Evolutionary conservation across 2,329 filamentous ascomycete genomes (phyloP).

Genomic region (Madurella mycetomatis): DNA sequence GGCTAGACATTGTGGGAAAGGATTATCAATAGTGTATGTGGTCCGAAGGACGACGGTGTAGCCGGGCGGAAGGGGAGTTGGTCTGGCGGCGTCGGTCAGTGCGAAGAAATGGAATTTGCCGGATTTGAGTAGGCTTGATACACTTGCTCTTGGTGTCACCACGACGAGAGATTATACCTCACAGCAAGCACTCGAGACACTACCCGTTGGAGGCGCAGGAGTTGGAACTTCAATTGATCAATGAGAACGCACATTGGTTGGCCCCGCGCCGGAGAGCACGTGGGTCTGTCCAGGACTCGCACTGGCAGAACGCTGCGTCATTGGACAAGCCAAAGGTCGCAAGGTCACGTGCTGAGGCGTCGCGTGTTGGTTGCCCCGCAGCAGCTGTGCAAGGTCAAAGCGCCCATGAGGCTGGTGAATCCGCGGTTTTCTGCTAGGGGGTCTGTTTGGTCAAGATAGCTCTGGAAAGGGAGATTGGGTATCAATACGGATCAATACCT

Average conservation of each 20-base stretch:
- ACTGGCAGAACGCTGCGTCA: constrained; percentile 17
- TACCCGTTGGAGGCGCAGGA: constrained; percentile 9
- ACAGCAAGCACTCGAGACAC: constrained; percentile 6
- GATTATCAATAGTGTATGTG: background rate
- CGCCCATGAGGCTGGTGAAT: background rate
- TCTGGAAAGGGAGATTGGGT: background rate
- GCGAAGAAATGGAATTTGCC: background rate
- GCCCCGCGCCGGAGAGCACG: constrained; percentile 17
- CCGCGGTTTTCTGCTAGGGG: background rate
- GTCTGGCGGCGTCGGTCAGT: too few species aligned
- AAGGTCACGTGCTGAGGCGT: background rate
- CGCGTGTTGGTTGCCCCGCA: background rate
- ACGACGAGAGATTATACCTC: constrained; percentile 3
- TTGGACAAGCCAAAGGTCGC: background rate
- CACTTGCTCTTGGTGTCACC: background rate
- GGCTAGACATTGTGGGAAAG: constrained; percentile 72
- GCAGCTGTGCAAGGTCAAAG: background rate
- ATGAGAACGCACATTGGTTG: constrained; percentile 17
- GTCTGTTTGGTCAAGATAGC: background rate
- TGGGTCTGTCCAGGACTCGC: constrained; percentile 12
- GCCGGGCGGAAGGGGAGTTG: too few species aligned
- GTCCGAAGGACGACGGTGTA: background rate
- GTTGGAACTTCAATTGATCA: constrained; percentile 24
- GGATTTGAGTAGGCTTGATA: background rate
- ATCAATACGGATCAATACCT: constrained; percentile 3